Conservation (phyloP, 164 flowering plant genomes). For the Sedum album region DNA sequence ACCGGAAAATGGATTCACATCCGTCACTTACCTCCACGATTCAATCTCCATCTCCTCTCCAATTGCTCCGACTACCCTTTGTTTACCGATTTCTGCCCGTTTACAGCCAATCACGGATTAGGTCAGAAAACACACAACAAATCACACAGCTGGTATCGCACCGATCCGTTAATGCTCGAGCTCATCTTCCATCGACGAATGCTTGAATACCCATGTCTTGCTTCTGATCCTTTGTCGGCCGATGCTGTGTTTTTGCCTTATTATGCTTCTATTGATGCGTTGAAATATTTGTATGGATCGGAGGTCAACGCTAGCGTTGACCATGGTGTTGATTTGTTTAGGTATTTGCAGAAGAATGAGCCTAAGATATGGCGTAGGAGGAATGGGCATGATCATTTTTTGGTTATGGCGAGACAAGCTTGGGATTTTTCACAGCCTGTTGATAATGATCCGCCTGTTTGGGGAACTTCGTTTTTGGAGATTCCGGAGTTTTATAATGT, state of each 20-base stretch:
- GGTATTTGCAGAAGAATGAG: slow-evolving; percentile 27
- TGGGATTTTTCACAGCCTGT: slow-evolving; percentile 84
- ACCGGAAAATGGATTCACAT: slow-evolving; percentile 56
- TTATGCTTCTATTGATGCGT: slow-evolving; percentile 59
- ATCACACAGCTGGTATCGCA: slow-evolving; percentile 84
- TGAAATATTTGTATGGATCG: slow-evolving; percentile 63
- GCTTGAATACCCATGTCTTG: slow-evolving; percentile 84
- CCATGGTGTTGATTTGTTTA: slow-evolving; percentile 58
- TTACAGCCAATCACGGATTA: slow-evolving; percentile 74
- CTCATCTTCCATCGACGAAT: slow-evolving; percentile 80
- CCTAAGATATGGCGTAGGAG: slow-evolving; percentile 46
- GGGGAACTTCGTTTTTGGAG: slow-evolving; percentile 87
- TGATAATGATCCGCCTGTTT: slow-evolving; percentile 40
- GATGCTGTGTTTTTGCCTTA: slow-evolving; percentile 78
- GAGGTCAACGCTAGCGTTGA: slow-evolving; percentile 42
- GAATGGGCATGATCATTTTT: slow-evolving; percentile 67
- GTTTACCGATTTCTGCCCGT: slow-evolving; percentile 58
- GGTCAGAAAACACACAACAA: slow-evolving; percentile 79
- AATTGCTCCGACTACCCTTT: slow-evolving; percentile 66
- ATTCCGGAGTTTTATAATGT: slow-evolving; percentile 70
- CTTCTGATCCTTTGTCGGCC: slow-evolving; percentile 55
- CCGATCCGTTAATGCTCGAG: slow-evolving; percentile 71
- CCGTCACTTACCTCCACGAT: slow-evolving; percentile 58
- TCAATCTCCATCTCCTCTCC: slow-evolving; percentile 72
- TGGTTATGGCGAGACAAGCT: slow-evolving; percentile 78